A percentile compares a stretch with the other conserved stretches of the same genome.
Evolutionary conservation across 345 rosid genomes (phyloP).

Genomic region (Salix exigua): DNA sequence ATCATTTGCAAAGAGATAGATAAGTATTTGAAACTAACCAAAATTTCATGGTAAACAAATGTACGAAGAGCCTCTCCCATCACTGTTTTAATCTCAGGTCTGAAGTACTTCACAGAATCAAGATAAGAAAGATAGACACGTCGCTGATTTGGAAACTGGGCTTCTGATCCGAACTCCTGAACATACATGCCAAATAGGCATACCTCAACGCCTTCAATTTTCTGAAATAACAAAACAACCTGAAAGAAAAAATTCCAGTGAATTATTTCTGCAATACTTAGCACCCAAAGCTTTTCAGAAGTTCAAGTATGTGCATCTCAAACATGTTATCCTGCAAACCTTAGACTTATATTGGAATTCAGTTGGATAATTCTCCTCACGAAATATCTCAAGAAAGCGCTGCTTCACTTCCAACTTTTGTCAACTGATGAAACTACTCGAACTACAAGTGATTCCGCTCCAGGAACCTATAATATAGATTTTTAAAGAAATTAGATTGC

Average conservation of each 20-base stretch:
- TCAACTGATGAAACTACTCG: conserved; percentile 99
- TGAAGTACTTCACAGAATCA: conserved; percentile 96
- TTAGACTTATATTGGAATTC: conserved; percentile 96
- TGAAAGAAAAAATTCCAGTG: conserved; percentile 36
- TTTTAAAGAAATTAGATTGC: conserved; percentile 5
- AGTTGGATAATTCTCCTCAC: conserved; percentile 76
- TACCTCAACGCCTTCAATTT: conserved; percentile 99
- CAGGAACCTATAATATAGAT: conserved; percentile 59
- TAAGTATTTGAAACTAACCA: conserved; percentile 39
- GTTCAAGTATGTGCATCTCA: not conserved
- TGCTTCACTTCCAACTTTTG: conserved; percentile 97
- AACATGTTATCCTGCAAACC: conserved; percentile 32
- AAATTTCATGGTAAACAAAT: conserved; percentile 94
- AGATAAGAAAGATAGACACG: conserved; percentile 96
- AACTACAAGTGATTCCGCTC: conserved; percentile 90
- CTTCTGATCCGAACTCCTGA: conserved; percentile 98
- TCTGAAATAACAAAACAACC: conserved; percentile 93
- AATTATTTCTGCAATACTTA: not conserved
- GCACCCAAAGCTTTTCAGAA: not conserved
- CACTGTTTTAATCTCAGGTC: conserved; percentile 86
- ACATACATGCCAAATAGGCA: conserved; percentile 98
- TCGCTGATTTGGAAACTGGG: conserved; percentile 87
- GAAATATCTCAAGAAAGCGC: conserved; percentile 90
- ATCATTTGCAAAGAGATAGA: not conserved
- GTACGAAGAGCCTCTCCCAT: conserved; percentile 98